phyloP scores from a whole-genome alignment of 306 rosid genomes.

The Prunus armeniaca region DNA sequence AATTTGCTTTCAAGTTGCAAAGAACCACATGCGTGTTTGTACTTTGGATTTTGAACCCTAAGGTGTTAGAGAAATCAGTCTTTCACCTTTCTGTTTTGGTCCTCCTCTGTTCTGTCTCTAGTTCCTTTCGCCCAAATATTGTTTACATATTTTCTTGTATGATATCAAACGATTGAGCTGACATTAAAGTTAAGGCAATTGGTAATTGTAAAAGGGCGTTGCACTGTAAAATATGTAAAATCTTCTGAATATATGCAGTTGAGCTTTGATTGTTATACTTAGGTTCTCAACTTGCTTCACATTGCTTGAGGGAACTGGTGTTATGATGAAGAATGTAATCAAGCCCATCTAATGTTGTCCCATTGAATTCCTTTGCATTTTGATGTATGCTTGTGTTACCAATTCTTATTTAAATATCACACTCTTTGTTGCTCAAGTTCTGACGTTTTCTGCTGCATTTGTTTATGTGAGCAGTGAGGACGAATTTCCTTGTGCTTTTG shows the following conservation, averaged over 20 bases:
- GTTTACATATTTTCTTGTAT: too few relatives aligned
- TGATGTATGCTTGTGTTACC: not conserved
- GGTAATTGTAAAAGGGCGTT: too few relatives aligned
- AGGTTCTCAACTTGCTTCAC: not conserved
- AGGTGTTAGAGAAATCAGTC: too few relatives aligned
- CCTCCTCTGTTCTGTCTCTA: too few relatives aligned
- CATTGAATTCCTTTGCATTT: not conserved
- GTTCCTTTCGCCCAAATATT: too few relatives aligned
- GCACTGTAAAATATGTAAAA: too few relatives aligned
- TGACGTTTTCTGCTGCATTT: slow-evolving; percentile 17
- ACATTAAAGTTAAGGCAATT: too few relatives aligned
- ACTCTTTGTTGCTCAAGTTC: slow-evolving; percentile 15
- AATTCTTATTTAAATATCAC: not conserved
- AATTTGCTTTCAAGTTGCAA: too few relatives aligned
- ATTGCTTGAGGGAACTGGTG: not conserved
- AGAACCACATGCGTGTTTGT: too few relatives aligned
- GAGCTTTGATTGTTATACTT: not conserved
- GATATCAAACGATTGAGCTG: too few relatives aligned
- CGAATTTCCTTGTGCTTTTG: slow-evolving; percentile 61
- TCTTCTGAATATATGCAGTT: not conserved
- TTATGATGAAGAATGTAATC: not conserved
- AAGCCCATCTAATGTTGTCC: not conserved
- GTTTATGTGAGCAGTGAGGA: slow-evolving; percentile 50
- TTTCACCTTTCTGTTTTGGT: too few relatives aligned
- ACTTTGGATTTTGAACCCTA: too few relatives aligned